Evolutionary conservation across 2,329 filamentous ascomycete genomes (phyloP), one percentile per base, ranked within the genome.

Genomic region (Exophiala oligosperma): DNA sequence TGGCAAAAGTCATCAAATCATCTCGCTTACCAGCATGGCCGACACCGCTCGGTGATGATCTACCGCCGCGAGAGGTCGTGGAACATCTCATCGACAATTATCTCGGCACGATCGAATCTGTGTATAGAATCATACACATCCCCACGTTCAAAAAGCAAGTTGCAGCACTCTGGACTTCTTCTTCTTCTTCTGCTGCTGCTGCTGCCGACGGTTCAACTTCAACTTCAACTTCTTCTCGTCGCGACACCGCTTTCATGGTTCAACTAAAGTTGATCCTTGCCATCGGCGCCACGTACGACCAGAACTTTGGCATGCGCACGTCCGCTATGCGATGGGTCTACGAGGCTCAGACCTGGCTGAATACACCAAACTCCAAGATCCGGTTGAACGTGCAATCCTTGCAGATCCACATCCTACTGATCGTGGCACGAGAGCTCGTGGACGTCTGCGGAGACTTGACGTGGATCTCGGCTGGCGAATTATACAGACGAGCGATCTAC

Each of bases 41-140:
- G 0, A 71, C 72, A 1, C 63, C 65, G 11, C 74, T 73, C 17
- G 78, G 69, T 0, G 61, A 64, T 0, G 72, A 78, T 47, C 65
- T 88, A 0, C 84, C 85, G 0, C 56, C 69, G 0, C 93, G 91
- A 70, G 85, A 89, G 35, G 88, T 86, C 14, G 87, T 94, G 17
- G 85, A 96, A 67, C 86, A 90, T 21, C 80, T 97, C 14, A 88
- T 96, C 59, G 87, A 87, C 61, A 85, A 92, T 59, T 99, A 95
- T 70, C 70, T 87, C n/a, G 73, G 81, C 47, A 80, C 79, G 0
- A 78, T 82, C 63, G 83, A 86, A 63, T 79, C 80, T 1, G 77
- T 81, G 11, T 77, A 82, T 60, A 78, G 85, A 2, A 76, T 88
- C 24, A 56, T 88, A 11, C 81, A 88, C 66, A 67, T 82, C 1